Percentiles rank a stretch among this genome's conserved stretches.
Conservation (phyloP, 139 green algal species). For the Bryopsis sp. region DNA sequence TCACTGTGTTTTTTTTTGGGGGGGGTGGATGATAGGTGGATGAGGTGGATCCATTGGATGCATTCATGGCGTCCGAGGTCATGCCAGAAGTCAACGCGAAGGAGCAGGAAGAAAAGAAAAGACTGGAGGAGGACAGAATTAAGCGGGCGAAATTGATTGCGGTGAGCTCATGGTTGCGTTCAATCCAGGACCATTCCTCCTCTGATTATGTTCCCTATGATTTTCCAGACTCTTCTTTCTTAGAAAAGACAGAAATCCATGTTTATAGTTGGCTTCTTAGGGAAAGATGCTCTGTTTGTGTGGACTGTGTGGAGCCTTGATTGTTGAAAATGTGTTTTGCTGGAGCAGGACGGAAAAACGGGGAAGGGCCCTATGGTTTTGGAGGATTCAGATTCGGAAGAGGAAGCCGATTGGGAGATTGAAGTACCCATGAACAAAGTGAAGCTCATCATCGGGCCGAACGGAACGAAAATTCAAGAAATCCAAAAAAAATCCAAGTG, state of each 20-base stretch:
- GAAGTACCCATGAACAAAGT: slow-evolving; percentile 61
- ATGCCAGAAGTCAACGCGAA: slow-evolving; percentile 3
- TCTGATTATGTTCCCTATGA: too few species aligned
- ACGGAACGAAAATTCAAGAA: slow-evolving; percentile 66
- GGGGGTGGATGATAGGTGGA: not conserved
- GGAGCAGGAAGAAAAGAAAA: not conserved
- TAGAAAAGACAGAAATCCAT: too few species aligned
- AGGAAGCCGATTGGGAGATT: slow-evolving; percentile 19
- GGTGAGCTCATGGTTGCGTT: not conserved
- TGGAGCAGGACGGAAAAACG: slow-evolving; percentile 14
- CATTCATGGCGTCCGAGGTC: slow-evolving; percentile 74
- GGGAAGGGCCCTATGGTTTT: slow-evolving; percentile 11
- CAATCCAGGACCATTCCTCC: too few species aligned
- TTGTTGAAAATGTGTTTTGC: too few species aligned
- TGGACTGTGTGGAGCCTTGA: too few species aligned
- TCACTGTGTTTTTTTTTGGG: too few species aligned
- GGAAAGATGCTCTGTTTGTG: not conserved
- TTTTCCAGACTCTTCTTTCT: too few species aligned
- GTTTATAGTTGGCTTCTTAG: too few species aligned
- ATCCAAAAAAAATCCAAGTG: slow-evolving; percentile 77
- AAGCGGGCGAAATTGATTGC: slow-evolving; percentile 5
- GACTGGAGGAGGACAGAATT: not conserved
- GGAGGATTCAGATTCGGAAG: slow-evolving; percentile 27
- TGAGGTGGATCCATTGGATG: slow-evolving; percentile 64
- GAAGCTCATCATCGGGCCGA: slow-evolving; percentile 71